Evolutionary conservation across 495 filamentous ascomycete species (phyloP).

Genomic region (Hyaloscypha finlandica): DNA sequence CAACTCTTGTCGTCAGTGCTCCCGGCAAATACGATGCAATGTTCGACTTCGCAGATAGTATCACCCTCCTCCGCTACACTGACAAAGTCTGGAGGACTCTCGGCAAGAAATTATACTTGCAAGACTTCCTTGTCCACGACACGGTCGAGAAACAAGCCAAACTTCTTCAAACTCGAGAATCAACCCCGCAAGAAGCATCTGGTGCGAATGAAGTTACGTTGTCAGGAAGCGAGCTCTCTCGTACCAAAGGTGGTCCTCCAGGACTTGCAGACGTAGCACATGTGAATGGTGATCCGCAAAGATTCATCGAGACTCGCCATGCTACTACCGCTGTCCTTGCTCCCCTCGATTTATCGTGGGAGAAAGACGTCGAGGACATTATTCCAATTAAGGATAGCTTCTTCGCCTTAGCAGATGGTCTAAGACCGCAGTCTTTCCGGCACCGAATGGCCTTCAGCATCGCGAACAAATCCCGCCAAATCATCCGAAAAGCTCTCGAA

Average conservation of each 20-base stretch:
- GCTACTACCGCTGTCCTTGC: not conserved
- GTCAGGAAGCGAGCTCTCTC: not conserved
- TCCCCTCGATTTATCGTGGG: not conserved
- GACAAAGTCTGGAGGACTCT: not conserved
- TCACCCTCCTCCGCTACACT: not conserved
- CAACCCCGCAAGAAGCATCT: not conserved
- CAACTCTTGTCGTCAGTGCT: not conserved
- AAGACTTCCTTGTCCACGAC: not conserved
- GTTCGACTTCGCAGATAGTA: not conserved
- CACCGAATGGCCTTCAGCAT: not conserved
- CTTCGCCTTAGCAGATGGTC: not conserved
- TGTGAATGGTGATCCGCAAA: not conserved
- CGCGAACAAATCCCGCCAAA: not conserved
- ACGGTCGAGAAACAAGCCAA: not conserved
- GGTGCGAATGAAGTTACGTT: not conserved
- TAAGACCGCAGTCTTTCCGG: not conserved
- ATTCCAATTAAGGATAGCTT: not conserved
- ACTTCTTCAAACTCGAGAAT: not conserved
- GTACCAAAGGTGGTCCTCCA: not conserved
- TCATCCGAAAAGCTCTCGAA: not conserved
- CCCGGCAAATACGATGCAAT: not conserved
- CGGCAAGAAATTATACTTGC: not conserved
- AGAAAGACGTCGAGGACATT: not conserved
- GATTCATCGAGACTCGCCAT: not conserved
- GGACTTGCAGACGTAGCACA: not conserved